Conservation (phyloP, 306 rosid species). For the Quercus variabilis region DNA sequence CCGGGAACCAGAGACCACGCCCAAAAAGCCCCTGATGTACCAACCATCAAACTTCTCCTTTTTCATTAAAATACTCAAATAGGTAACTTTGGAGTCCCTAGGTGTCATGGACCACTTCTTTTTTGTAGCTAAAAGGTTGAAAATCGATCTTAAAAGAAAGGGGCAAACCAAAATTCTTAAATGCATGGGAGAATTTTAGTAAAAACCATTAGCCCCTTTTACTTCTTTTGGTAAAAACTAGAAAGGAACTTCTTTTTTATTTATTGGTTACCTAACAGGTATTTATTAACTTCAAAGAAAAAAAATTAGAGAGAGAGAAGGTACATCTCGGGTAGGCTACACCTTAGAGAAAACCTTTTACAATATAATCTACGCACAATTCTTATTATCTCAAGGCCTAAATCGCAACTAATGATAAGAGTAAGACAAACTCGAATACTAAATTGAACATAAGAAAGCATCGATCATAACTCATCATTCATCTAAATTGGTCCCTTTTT, state of each 20-base stretch:
- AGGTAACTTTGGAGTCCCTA: background rate
- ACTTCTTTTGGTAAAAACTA: background rate
- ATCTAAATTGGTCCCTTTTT: no score
- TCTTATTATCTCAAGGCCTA: no score
- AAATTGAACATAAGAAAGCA: no score
- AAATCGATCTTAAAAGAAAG: background rate
- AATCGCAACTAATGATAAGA: no score
- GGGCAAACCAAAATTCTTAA: background rate
- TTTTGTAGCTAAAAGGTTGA: background rate
- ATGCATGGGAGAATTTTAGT: background rate
- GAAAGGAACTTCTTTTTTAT: background rate
- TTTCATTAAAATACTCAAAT: background rate
- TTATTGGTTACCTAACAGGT: background rate
- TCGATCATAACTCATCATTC: no score
- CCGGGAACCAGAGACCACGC: conserved; percentile 37
- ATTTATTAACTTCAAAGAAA: no score
- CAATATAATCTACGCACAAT: no score
- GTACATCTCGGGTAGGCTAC: no score
- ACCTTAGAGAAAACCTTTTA: no score
- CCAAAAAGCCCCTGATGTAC: conserved; percentile 10
- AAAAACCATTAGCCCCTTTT: background rate
- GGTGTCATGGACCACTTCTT: background rate
- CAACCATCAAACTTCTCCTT: background rate
- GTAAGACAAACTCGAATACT: no score
- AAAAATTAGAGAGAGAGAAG: no score